Percentiles rank a stretch among this genome's conserved stretches.
Evolutionary conservation across 2,329 filamentous ascomycete species (phyloP).

Genomic region (Alternaria sp.): DNA sequence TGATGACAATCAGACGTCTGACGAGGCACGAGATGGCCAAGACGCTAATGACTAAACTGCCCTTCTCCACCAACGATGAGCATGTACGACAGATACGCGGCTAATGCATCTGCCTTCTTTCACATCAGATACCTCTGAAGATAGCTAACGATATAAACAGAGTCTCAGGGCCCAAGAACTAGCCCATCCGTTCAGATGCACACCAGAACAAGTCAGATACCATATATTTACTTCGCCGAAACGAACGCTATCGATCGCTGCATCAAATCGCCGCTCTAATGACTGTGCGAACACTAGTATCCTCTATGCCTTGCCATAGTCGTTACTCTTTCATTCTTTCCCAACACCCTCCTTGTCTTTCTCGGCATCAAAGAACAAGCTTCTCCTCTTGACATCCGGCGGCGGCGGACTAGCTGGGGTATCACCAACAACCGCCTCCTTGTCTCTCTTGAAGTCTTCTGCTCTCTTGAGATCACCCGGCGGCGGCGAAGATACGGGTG

Average conservation of each 20-base stretch:
- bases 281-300: neutral
- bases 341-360: slow-evolving; percentile 4
- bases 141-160: too few species aligned
- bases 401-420: neutral
- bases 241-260: neutral
- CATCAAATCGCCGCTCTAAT: neutral
- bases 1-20: neutral
- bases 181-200: too few species aligned
- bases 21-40: neutral
- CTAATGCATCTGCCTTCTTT: too few species aligned
- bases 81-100: neutral
- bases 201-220: neutral
- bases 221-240: neutral
- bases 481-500: slow-evolving; percentile 28
- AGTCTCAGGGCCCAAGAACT: too few species aligned
- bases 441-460: slow-evolving; percentile 35
- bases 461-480: slow-evolving; percentile 34
- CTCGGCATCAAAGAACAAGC: slow-evolving; percentile 29
- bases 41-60: neutral
- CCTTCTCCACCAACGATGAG: neutral
- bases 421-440: slow-evolving; percentile 12
- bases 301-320: too few species aligned
- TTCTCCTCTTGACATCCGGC: slow-evolving; percentile 14
- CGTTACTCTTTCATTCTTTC: neutral
- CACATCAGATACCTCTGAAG: too few species aligned